Evolutionary conservation across 148 eudicot species (phyloP).

Genomic region (Amaranthus hypochondriacus): DNA sequence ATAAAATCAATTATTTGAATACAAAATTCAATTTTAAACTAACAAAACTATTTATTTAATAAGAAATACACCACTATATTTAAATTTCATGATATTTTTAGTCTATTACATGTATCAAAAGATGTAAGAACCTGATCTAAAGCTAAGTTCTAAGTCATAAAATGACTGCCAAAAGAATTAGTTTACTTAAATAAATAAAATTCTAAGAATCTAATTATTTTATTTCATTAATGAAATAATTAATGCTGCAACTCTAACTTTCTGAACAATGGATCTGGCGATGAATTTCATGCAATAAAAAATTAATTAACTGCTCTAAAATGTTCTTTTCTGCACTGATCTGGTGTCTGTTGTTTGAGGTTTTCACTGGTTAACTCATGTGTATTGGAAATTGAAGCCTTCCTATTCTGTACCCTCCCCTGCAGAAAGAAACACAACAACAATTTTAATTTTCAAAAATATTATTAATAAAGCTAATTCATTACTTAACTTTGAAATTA

Average conservation of each 20-base stretch:
- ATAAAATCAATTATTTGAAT: too few species aligned
- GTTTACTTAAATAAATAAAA: not conserved
- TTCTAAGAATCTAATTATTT: not conserved
- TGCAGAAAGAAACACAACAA: conserved; percentile 10
- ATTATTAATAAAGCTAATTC: not conserved
- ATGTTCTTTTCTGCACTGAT: not conserved
- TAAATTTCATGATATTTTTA: not conserved
- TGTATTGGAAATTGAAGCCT: conserved; percentile 31
- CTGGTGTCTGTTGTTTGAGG: not conserved
- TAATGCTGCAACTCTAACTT: conserved; percentile 14
- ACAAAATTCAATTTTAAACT: not conserved
- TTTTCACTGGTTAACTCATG: conserved; percentile 5
- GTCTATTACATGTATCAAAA: conserved; percentile 18
- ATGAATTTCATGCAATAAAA: conserved; percentile 9
- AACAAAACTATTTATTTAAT: conserved; percentile 10
- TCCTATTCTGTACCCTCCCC: conserved; percentile 19
- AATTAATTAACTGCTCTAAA: not conserved
- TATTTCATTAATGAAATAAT: conserved; percentile 16
- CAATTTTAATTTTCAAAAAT: not conserved
- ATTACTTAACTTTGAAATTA: too few species aligned
- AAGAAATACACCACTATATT: not conserved
- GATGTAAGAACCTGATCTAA: conserved; percentile 8
- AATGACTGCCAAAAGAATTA: conserved; percentile 8
- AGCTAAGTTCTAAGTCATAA: not conserved
- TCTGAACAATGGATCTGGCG: conserved; percentile 2